These are phyloP conservation scores for Ampelomyces quisqualis DNA, from an alignment of 2,329 filamentous ascomycete species.

Conservation along the genomic window DNA sequence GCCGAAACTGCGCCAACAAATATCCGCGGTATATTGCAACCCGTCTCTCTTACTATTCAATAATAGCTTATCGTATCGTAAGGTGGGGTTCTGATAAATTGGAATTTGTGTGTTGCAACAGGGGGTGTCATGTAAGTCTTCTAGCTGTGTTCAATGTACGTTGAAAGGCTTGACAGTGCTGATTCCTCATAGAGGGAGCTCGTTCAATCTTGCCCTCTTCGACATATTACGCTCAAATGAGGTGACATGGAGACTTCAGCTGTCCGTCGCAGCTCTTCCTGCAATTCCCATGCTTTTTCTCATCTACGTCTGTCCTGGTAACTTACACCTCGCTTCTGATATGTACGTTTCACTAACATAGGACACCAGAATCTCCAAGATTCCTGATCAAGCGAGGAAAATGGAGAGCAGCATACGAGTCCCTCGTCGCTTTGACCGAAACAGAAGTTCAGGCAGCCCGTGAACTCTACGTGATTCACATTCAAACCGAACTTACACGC, in stretches of 20 bases:
- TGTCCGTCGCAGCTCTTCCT: background rate
- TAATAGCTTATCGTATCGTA: too few relatives aligned
- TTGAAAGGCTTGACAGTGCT: background rate
- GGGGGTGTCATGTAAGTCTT: background rate
- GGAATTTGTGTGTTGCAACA: background rate
- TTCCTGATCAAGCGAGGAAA: background rate
- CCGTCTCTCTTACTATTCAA: background rate
- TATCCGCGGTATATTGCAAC: background rate
- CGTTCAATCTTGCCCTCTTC: background rate
- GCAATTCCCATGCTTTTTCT: background rate
- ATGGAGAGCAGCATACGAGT: background rate
- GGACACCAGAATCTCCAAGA: background rate
- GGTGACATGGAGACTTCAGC: background rate
- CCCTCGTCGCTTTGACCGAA: background rate
- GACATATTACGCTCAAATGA: background rate
- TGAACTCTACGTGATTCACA: background rate
- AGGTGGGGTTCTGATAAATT: slow-evolving; percentile 1
- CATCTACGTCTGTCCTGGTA: background rate
- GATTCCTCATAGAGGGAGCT: background rate
- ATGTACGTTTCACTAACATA: background rate
- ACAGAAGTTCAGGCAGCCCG: background rate
- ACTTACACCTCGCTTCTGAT: background rate
- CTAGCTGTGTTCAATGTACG: background rate
- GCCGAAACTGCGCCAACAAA: background rate
- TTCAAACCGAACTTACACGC: background rate